A percentile compares a stretch with the other conserved stretches of the same genome.
Evolutionary conservation across 2,329 filamentous ascomycete genomes (phyloP).

Genomic region (Cyphellophora europaea): DNA sequence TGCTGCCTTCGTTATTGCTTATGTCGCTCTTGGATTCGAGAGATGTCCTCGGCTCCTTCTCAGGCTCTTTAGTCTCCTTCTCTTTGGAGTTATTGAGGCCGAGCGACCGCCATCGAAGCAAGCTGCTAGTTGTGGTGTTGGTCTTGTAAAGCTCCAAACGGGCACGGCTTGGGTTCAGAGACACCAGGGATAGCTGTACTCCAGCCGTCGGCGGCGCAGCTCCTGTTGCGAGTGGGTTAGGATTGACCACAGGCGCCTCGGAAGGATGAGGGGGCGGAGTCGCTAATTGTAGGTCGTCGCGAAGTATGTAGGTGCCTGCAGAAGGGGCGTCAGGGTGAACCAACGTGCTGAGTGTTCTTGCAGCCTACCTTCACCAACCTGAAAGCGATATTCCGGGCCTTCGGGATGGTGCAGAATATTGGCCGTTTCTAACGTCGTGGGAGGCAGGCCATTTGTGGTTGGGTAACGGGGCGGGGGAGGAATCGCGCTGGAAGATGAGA

Average conservation of each 20-base stretch:
- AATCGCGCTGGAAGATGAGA: constrained; percentile 52
- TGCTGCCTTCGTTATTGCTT: constrained; percentile 31
- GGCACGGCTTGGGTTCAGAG: constrained; percentile 53
- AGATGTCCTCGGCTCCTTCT: constrained; percentile 51
- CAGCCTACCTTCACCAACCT: constrained; percentile 76
- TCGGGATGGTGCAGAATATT: constrained; percentile 75
- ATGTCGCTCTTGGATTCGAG: constrained; percentile 50
- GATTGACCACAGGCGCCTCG: constrained; percentile 76
- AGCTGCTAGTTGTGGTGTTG: constrained; percentile 39
- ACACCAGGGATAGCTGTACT: constrained; percentile 72
- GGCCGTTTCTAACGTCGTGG: constrained; percentile 84
- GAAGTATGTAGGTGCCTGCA: constrained; percentile 75
- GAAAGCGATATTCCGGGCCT: constrained; percentile 76
- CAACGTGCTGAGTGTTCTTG: not conserved
- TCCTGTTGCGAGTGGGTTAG: constrained; percentile 81
- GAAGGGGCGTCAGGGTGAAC: not conserved
- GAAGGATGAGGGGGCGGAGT: constrained; percentile 93
- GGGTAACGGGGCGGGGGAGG: constrained; percentile 75
- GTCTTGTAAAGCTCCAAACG: constrained; percentile 40
- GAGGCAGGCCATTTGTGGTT: constrained; percentile 56
- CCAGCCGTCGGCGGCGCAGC: constrained; percentile 76
- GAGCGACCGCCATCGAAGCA: constrained; percentile 19
- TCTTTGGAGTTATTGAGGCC: constrained; percentile 17
- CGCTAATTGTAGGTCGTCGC: constrained; percentile 84
- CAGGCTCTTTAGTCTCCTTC: constrained; percentile 28